Base-by-base conservation (phyloP, 2,329 filamentous ascomycete genomes). In the Stemphylium beticola region DNA sequence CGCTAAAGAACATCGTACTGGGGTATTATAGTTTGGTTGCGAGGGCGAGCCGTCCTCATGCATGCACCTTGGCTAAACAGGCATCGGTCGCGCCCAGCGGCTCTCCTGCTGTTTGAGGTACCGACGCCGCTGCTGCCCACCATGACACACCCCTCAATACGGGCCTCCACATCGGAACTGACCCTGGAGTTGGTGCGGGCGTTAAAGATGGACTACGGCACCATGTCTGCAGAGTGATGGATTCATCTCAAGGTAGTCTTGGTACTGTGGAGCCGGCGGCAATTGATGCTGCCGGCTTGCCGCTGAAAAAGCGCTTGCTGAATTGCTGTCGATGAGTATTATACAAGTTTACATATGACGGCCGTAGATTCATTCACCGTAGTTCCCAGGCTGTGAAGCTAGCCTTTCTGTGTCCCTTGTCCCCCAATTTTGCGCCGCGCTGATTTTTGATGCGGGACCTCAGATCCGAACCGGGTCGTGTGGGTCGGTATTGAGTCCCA, bases 291-390 rank as follows among this genome's bases (percentile, higher is more conserved):
- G 37, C 22, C 52, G 26, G 15, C 31, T 48, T n/a, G 18, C 31
- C 43, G 36, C 15, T 14, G 17, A 18, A 49, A 49, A 38, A 41
- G 46, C 44, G 41, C 37, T 49, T 41, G 48, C 26, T 51, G 34
- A 43, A 43, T 47, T 60, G 36, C 50, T 52, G 42, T 49, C 20
- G 34, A 53, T 42, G 39, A 29, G 45, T 62, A 61, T 61, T 58
- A 54, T 66, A 66, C 62, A 66, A 55, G 50, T 60, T 49, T 51
- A 49, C 49, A 58, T 45, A 48, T 59, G 46, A 44, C 20, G 57
- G 55, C 49, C 58, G 57, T 66, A 48, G 60, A 52, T 49, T 55
- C 52, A 44, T 57, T 50, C 44, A 49, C 55, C 38, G 39, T 53
- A 38, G 24, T 53, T 55, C 40, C 49, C 45, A 41, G 47, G 53